Evolutionary conservation across 495 filamentous ascomycete species (phyloP).

Genomic region (Neurospora sp.): DNA sequence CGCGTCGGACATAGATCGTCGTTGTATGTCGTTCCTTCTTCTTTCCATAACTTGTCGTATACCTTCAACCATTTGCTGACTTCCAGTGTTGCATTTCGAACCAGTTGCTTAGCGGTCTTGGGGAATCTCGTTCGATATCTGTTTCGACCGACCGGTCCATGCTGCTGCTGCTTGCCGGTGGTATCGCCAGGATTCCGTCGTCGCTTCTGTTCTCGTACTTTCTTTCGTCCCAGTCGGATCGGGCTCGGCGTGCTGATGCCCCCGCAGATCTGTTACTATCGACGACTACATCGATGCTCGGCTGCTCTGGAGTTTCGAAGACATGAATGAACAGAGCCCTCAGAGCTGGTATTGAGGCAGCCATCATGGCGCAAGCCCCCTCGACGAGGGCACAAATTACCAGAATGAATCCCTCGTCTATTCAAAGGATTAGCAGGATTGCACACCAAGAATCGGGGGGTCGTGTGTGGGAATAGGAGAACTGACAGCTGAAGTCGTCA

Average conservation of each 20-base stretch:
- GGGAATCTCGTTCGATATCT: not conserved
- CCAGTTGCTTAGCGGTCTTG: not conserved
- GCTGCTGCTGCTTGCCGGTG: not conserved
- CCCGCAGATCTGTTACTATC: not conserved
- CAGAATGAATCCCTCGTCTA: conserved; percentile 21
- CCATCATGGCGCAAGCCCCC: conserved; percentile 26
- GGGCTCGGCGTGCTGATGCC: not conserved
- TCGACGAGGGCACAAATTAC: conserved; percentile 24
- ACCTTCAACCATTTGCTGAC: not conserved
- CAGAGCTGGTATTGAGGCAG: conserved; percentile 26
- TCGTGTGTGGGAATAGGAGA: not conserved
- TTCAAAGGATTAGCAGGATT: not conserved
- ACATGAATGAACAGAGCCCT: conserved; percentile 11
- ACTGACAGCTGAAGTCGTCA: not conserved
- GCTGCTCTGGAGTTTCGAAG: not conserved
- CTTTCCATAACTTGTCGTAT: not conserved
- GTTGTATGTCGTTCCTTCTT: not conserved
- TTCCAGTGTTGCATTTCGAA: not conserved
- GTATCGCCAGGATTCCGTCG: not conserved
- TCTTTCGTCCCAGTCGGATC: not conserved
- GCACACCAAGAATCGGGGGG: not conserved
- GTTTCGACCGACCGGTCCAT: not conserved
- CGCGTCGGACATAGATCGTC: not conserved
- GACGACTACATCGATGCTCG: not conserved
- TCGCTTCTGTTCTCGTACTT: not conserved